These are phyloP conservation scores for Phlebopus sp. DNA, from an alignment of 1,284 basidiomycete genomes.

Conservation along the genomic window DNA sequence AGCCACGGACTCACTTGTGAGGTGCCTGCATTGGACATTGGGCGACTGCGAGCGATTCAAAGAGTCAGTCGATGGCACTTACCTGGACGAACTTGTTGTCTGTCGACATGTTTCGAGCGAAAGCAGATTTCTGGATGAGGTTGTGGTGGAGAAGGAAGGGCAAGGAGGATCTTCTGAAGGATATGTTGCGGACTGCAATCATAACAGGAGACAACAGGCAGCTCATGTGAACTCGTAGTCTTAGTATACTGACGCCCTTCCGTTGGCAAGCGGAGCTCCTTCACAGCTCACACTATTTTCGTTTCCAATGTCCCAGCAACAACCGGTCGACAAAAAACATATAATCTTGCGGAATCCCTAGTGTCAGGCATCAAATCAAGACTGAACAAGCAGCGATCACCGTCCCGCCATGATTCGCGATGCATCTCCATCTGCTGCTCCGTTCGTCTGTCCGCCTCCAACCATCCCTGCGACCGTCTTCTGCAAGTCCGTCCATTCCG, in stretches of 20 bases:
- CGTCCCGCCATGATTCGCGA: constrained; percentile 45
- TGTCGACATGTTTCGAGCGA: constrained; percentile 12
- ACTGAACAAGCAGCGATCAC: constrained; percentile 21
- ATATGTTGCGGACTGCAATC: constrained; percentile 8
- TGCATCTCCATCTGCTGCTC: constrained; percentile 43
- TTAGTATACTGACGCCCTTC: not conserved
- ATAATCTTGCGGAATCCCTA: no score
- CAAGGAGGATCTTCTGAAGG: constrained; percentile 4
- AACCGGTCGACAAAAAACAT: no score
- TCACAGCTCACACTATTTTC: constrained; percentile 3
- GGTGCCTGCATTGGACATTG: constrained; percentile 40
- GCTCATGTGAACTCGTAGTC: constrained; percentile 10
- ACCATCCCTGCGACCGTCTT: constrained; percentile 69
- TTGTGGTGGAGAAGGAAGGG: constrained; percentile 1
- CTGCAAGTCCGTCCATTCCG: constrained; percentile 88
- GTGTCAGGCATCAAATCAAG: no score
- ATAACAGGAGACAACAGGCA: constrained; percentile 12
- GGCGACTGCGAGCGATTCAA: not conserved
- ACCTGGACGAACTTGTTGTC: constrained; percentile 17
- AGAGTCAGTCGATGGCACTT: not conserved
- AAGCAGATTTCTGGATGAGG: not conserved
- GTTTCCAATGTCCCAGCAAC: no score
- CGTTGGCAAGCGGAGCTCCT: no score
- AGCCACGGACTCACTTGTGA: constrained; percentile 53
- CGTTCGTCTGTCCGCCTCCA: constrained; percentile 54